These are phyloP conservation scores for Flaveria trinervia DNA, from an alignment of 129 eudicot species.

Conservation along the genomic window DNA sequence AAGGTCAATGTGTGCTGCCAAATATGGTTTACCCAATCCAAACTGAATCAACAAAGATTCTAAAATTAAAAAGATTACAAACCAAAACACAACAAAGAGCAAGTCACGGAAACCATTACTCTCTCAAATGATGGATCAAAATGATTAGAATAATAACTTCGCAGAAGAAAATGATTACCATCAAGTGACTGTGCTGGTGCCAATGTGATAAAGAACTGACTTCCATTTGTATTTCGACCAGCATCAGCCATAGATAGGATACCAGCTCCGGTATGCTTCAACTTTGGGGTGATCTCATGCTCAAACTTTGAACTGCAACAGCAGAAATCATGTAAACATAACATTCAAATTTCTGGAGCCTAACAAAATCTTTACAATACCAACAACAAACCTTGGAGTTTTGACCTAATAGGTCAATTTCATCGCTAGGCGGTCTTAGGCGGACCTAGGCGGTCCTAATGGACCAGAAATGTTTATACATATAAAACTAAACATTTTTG, in stretches of 20 bases:
- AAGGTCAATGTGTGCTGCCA: too few species aligned
- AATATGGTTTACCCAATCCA: too few species aligned
- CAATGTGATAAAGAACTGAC: slow-evolving; percentile 91
- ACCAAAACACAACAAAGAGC: too few species aligned
- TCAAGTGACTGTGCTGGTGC: slow-evolving; percentile 94
- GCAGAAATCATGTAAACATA: slow-evolving; percentile 22
- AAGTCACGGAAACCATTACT: too few species aligned
- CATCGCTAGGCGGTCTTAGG: too few species aligned
- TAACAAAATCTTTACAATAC: not conserved
- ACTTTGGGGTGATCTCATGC: slow-evolving; percentile 72
- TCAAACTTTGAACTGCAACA: slow-evolving; percentile 75
- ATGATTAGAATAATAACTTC: slow-evolving; percentile 7
- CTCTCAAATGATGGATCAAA: not conserved
- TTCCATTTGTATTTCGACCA: slow-evolving; percentile 97
- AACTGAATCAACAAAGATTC: too few species aligned
- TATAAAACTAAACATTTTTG: too few species aligned
- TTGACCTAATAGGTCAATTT: too few species aligned
- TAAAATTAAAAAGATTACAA: too few species aligned
- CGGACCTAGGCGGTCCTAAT: too few species aligned
- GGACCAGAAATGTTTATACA: too few species aligned
- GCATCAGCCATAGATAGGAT: too few species aligned
- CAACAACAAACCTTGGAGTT: not conserved
- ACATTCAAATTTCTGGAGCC: slow-evolving; percentile 2
- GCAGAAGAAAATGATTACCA: slow-evolving; percentile 40
- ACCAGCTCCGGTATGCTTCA: slow-evolving; percentile 99